These are phyloP conservation scores for Neonectria faginata DNA, from an alignment of 2,329 filamentous ascomycete genomes.

Conservation along the genomic window DNA sequence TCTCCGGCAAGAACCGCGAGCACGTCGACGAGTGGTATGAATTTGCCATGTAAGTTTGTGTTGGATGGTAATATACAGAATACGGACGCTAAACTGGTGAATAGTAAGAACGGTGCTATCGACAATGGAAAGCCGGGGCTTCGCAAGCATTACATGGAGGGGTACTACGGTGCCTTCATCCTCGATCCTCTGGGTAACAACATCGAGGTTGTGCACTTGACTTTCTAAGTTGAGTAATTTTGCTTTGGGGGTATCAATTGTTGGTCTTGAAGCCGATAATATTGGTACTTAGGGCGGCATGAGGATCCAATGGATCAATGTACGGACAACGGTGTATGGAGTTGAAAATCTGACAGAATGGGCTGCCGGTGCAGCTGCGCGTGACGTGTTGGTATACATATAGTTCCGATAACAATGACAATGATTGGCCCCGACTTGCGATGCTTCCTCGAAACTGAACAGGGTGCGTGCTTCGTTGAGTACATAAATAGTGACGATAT, in stretches of 20 bases:
- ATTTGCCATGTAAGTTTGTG: conserved; percentile 39
- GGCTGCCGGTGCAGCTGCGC: background rate
- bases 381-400: background rate
- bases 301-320: background rate
- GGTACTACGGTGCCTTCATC: conserved; percentile 65
- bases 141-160: conserved; percentile 56
- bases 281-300: background rate
- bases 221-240: conserved; percentile 10
- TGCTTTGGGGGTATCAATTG: background rate
- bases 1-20: conserved; percentile 32
- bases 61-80: too few relatives aligned
- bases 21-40: conserved; percentile 44
- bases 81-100: background rate
- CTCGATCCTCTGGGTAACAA: conserved; percentile 65
- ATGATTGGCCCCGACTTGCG: background rate
- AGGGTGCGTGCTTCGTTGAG: too few relatives aligned
- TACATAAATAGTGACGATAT: background rate
- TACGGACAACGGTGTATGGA: conserved; percentile 4
- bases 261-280: conserved; percentile 2
- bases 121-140: conserved; percentile 63
- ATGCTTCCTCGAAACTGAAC: background rate
- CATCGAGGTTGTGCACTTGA: conserved; percentile 57
- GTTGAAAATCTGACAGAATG: background rate
- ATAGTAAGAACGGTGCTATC: conserved; percentile 56
- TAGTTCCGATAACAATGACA: background rate